These are phyloP conservation scores for Epithemia pelagica DNA, from an alignment of 108 stramenopile genomes.

Conservation along the genomic window DNA sequence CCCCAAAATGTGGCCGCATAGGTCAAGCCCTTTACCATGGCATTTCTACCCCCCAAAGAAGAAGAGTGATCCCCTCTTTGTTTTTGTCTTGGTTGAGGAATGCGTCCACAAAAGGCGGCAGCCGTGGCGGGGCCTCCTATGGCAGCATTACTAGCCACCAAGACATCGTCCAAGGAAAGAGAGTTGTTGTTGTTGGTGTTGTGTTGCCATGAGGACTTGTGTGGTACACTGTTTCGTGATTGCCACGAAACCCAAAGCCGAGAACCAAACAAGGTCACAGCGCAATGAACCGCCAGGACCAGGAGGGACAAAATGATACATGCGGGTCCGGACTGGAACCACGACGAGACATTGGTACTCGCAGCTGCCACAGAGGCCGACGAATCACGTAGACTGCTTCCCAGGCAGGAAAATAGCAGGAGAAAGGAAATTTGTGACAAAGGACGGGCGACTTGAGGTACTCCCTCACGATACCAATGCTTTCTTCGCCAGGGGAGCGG, in stretches of 20 bases:
- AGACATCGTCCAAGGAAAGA: slow-evolving; percentile 47
- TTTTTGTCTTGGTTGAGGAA: slow-evolving; percentile 16
- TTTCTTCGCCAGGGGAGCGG: slow-evolving; percentile 12
- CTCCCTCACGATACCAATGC: slow-evolving; percentile 9
- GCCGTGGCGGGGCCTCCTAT: slow-evolving; percentile 78
- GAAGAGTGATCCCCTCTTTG: slow-evolving; percentile 5
- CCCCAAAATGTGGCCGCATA: slow-evolving; percentile 67
- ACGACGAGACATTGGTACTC: background rate
- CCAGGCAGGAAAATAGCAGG: slow-evolving; percentile 63
- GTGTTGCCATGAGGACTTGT: background rate
- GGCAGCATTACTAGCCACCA: slow-evolving; percentile 77
- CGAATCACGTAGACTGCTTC: slow-evolving; percentile 44
- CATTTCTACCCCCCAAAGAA: background rate
- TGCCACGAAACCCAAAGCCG: slow-evolving; percentile 8
- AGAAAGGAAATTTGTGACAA: slow-evolving; percentile 49
- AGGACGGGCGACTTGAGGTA: slow-evolving; percentile 19
- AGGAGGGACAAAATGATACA: slow-evolving; percentile 42
- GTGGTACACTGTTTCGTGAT: background rate
- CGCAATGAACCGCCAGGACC: slow-evolving; percentile 45
- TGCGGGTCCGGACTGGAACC: slow-evolving; percentile 23
- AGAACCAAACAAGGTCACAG: slow-evolving; percentile 17
- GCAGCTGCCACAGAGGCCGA: slow-evolving; percentile 14
- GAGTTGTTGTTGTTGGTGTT: background rate
- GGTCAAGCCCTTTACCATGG: slow-evolving; percentile 25
- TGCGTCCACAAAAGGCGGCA: slow-evolving; percentile 54